phyloP scores from a whole-genome alignment of 805 yeast species.

The Saccharomycopsis sp. region DNA sequence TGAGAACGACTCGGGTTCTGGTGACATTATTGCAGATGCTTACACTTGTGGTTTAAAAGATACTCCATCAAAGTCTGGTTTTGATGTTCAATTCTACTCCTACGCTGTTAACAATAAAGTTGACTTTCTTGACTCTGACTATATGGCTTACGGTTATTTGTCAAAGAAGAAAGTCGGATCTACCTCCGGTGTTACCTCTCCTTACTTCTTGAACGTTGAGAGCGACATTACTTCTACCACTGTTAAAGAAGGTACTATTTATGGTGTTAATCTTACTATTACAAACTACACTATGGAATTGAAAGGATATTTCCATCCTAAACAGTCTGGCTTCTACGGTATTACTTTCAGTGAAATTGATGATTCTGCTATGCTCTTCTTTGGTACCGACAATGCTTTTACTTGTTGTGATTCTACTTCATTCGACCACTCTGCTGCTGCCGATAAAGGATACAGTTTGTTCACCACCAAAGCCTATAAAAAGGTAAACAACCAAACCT shows the following conservation, averaged over 20 bases:
- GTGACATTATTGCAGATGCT: constrained; percentile 1
- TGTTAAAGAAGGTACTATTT: neutral
- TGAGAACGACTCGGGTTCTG: neutral
- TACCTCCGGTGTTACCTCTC: neutral
- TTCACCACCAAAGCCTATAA: constrained; percentile 9
- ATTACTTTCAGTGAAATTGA: constrained; percentile 26
- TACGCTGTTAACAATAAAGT: neutral
- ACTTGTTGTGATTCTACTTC: constrained; percentile 28
- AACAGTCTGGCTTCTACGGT: constrained; percentile 27
- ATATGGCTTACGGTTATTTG: constrained; percentile 1
- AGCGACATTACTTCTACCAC: neutral
- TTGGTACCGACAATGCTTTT: constrained; percentile 30
- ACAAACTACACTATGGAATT: constrained; percentile 25
- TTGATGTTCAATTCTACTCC: neutral
- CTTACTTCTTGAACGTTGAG: neutral
- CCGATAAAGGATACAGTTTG: neutral
- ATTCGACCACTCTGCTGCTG: neutral
- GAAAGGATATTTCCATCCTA: constrained; percentile 26
- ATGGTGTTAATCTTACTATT: constrained; percentile 15
- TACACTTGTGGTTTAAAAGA: neutral
- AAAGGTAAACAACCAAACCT: neutral
- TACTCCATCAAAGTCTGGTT: neutral
- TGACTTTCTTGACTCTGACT: neutral
- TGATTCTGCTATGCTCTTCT: constrained; percentile 28
- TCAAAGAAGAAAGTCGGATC: neutral